These are phyloP conservation scores for Nymphaea thermarum DNA, from an alignment of 164 flowering plant species.

Conservation along the genomic window DNA sequence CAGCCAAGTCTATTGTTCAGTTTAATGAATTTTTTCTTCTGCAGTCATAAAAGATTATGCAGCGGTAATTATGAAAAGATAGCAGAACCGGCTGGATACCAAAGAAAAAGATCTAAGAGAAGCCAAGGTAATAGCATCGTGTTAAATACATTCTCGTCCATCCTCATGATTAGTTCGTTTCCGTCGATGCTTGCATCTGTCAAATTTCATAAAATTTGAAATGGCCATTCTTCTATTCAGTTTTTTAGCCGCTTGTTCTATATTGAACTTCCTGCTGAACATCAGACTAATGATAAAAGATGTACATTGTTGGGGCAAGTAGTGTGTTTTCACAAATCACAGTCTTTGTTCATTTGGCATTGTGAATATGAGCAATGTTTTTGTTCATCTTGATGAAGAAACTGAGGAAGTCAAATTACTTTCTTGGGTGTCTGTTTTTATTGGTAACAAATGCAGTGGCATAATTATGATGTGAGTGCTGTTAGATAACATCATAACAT, in stretches of 20 bases:
- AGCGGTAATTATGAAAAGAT: conserved; percentile 9
- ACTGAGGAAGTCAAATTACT: background rate
- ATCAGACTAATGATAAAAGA: background rate
- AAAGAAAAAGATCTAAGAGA: conserved; percentile 4
- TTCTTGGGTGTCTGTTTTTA: background rate
- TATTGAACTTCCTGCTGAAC: too few relatives aligned
- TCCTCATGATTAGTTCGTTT: too few relatives aligned
- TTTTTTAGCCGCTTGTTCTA: too few relatives aligned
- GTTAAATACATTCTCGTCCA: background rate
- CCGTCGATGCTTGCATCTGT: background rate
- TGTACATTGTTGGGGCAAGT: background rate
- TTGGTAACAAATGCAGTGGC: background rate
- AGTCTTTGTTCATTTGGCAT: too few relatives aligned
- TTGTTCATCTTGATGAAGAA: background rate
- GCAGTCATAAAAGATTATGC: conserved; percentile 10
- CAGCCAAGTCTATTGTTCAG: background rate
- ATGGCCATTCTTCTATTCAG: background rate
- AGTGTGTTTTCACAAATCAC: background rate
- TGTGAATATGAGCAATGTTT: background rate
- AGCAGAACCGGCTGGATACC: conserved; percentile 7
- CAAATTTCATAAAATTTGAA: background rate
- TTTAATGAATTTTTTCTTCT: background rate
- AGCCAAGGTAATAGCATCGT: background rate
- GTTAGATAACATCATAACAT: background rate
- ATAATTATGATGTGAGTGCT: background rate